A percentile compares a stretch with the other conserved stretches of the same genome.
Conservation (phyloP, 371 early-diverging fungal species). For the Mucor mucedo region DNA sequence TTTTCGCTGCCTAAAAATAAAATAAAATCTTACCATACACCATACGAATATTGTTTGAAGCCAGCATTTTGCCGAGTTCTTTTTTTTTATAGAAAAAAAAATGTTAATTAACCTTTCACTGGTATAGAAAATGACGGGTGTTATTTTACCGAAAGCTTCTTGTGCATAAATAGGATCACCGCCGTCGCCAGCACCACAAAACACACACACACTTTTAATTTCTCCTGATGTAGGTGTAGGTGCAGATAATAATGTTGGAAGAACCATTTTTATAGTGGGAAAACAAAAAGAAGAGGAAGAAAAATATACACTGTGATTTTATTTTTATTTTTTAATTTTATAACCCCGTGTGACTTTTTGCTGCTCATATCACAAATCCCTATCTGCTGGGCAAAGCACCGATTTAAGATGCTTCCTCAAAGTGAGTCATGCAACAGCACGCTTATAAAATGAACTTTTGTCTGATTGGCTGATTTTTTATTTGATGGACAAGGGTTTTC, state of each 20-base stretch:
- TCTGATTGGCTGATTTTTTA: no score
- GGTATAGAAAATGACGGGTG: neutral
- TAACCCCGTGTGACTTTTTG: no score
- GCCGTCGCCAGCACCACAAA: slow-evolving; percentile 71
- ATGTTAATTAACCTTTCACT: neutral
- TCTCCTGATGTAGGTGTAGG: neutral
- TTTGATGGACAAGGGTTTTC: no score
- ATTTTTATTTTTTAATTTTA: no score
- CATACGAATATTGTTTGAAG: slow-evolving; percentile 66
- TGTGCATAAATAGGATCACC: slow-evolving; percentile 60
- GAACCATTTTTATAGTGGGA: neutral
- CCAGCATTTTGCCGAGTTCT: slow-evolving; percentile 71
- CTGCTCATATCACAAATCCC: no score
- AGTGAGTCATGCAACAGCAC: no score
- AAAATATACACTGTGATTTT: neutral
- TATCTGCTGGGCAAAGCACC: no score
- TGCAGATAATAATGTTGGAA: neutral
- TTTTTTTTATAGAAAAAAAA: neutral
- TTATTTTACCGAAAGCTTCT: slow-evolving; percentile 58
- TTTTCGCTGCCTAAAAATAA: neutral
- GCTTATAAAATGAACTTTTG: no score
- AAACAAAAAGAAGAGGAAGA: neutral
- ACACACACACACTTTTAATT: slow-evolving; percentile 72
- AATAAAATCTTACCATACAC: slow-evolving; percentile 75
- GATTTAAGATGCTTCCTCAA: no score